phyloP scores from a whole-genome alignment of 768 basidiomycete species.

The Suillus lakei region DNA sequence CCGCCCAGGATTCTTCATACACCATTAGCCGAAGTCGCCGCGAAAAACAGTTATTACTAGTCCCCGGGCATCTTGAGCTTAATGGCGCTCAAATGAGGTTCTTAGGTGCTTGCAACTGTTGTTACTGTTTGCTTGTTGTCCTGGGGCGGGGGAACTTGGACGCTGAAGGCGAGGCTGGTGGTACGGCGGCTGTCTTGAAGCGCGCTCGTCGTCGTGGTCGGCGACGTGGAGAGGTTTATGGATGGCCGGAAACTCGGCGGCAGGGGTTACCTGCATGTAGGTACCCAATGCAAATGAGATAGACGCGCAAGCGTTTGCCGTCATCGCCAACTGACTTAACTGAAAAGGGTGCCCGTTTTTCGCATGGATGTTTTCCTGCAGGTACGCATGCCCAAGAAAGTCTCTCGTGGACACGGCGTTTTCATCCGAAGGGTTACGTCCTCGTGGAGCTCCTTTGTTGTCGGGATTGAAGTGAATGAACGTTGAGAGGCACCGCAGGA shows the following conservation, averaged over 20 bases:
- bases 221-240: too few relatives aligned
- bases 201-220: too few relatives aligned
- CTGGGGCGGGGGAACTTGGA: not conserved
- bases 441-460: not conserved
- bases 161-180: too few relatives aligned
- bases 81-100: not conserved
- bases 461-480: not conserved
- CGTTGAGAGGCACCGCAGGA: not conserved
- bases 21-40: not conserved
- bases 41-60: not conserved
- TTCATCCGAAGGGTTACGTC: not conserved
- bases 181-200: not conserved
- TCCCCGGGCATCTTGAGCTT: not conserved
- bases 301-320: not conserved
- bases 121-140: not conserved
- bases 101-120: too few relatives aligned
- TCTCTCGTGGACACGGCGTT: constrained; percentile 1
- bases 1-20: not conserved
- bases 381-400: not conserved
- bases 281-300: not conserved
- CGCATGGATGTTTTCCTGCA: not conserved
- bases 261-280: not conserved
- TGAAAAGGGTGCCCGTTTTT: constrained; percentile 1
- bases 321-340: not conserved
- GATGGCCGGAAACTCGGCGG: not conserved